Base-by-base conservation (phyloP, 345 rosid species). In the Acer saccharum region DNA sequence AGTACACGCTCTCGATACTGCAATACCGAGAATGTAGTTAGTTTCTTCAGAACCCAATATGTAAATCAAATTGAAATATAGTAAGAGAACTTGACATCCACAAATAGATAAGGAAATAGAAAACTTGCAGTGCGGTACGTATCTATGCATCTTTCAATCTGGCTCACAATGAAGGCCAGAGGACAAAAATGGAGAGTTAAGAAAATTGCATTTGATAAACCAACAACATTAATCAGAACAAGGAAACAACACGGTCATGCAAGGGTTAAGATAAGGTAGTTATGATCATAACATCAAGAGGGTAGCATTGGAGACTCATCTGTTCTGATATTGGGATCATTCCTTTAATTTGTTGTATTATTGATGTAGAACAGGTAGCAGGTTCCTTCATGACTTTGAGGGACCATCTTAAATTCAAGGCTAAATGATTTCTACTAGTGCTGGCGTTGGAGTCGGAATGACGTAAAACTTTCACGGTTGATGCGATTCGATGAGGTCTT, bases 1-100 rank as follows among this genome's bases (percentile, higher is more conserved):
- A 96, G 88, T 52, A 91, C 83, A 4, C 98, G 92, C 84, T 93
- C 96, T 79, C 97, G 90, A 73, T 93, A 93, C 99, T 93, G 93
- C 89, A 93, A 13, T 35, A 72, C 72, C 77, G 81, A 66, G 21
- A 52, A 76, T 67, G 62, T 67, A 52, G 65, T 82, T 54, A 72
- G 71, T 78, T 79, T 63, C 81, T 58, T 69, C 1, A 11, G n/a
- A 67, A 27, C 27, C 71, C 67, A 73, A 29, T 29, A 13, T 57
- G 41, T 63, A 71, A 57, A 41, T 73, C 16, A 13, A 13, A 69
- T 10, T 1, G 62, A 74, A 74, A 60, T 23, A 57, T 3, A 13
- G 44, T 58, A 76, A 66, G 71, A 29, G 54, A 77, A 46, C 35
- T 23, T 41, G 12, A 66, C 41, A 73, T 61, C 21, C 58, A 27